These are phyloP conservation scores for Zygoascus bituminiphila DNA, from an alignment of 805 yeast species.

Conservation along the genomic window DNA sequence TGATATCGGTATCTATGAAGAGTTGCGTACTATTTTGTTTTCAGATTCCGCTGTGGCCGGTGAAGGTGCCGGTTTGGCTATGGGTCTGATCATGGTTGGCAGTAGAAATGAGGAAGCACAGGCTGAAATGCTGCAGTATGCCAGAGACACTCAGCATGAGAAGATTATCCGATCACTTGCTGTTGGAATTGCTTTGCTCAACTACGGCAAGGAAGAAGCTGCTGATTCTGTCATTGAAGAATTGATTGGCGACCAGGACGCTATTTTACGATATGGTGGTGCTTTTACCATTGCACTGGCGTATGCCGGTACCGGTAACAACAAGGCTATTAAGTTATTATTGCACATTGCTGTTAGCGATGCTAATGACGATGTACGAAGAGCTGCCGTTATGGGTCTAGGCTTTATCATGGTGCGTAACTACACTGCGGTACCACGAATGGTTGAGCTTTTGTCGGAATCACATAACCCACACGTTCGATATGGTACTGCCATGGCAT, in stretches of 20 bases:
- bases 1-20: slow-evolving; percentile 65
- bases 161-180: slow-evolving; percentile 91
- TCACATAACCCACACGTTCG: slow-evolving; percentile 97
- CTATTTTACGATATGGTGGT: slow-evolving; percentile 91
- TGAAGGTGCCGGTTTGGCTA: slow-evolving; percentile 91
- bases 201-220: slow-evolving; percentile 75
- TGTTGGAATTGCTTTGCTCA: slow-evolving; percentile 77
- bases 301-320: slow-evolving; percentile 92
- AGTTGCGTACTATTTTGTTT: slow-evolving; percentile 72
- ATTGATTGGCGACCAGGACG: slow-evolving; percentile 65
- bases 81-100: slow-evolving; percentile 95
- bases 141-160: slow-evolving; percentile 93
- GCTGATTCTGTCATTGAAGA: slow-evolving; percentile 63
- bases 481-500: slow-evolving; percentile 95
- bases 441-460: slow-evolving; percentile 85
- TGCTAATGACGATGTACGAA: slow-evolving; percentile 91
- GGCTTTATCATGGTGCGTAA: slow-evolving; percentile 90
- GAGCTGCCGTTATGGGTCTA: slow-evolving; percentile 86
- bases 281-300: slow-evolving; percentile 91
- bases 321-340: slow-evolving; percentile 74
- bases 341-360: slow-evolving; percentile 94
- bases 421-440: slow-evolving; percentile 87
- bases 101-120: slow-evolving; percentile 63
- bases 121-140: slow-evolving; percentile 80
- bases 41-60: slow-evolving; percentile 91